These are phyloP conservation scores for Sclerospora graminicola DNA, from an alignment of 352 stramenopile species.

Conservation along the genomic window DNA sequence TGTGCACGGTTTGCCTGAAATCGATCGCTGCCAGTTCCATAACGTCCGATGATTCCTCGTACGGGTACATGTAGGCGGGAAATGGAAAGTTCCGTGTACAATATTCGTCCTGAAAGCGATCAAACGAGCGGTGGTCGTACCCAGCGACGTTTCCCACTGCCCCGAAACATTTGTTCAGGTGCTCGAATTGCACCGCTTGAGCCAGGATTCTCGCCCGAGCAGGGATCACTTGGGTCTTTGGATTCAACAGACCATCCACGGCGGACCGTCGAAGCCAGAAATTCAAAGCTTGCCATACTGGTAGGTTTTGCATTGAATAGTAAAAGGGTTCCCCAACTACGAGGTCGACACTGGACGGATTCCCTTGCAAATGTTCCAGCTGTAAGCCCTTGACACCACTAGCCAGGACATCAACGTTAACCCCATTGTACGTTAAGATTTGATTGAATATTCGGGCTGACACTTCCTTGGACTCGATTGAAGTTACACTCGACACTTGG, in stretches of 20 bases:
- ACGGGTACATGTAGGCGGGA: conserved; percentile 75
- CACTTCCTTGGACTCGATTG: conserved; percentile 74
- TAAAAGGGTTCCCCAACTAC: conserved; percentile 72
- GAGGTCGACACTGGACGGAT: conserved; percentile 37
- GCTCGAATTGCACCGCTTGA: conserved; percentile 55
- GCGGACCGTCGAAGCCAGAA: conserved; percentile 68
- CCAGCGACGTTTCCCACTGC: conserved; percentile 54
- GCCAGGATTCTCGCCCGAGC: conserved; percentile 37
- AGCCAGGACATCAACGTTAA: conserved; percentile 45
- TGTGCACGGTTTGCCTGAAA: conserved; percentile 36
- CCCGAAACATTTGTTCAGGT: conserved; percentile 72
- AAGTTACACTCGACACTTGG: conserved; percentile 41
- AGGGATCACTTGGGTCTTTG: conserved; percentile 38
- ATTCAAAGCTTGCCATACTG: conserved; percentile 75
- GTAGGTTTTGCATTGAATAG: conserved; percentile 83
- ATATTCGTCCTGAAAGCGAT: conserved; percentile 62
- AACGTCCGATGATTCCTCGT: conserved; percentile 22
- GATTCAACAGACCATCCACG: conserved; percentile 27
- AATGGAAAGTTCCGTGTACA: conserved; percentile 71
- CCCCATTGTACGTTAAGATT: conserved; percentile 41
- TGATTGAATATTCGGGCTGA: conserved; percentile 70
- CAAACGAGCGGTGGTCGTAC: conserved; percentile 64
- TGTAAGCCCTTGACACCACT: conserved; percentile 60
- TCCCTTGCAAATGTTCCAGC: conserved; percentile 41
- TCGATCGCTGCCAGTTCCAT: conserved; percentile 41